Conservation (phyloP, 768 basidiomycete genomes). For the Lactarius vividus region DNA sequence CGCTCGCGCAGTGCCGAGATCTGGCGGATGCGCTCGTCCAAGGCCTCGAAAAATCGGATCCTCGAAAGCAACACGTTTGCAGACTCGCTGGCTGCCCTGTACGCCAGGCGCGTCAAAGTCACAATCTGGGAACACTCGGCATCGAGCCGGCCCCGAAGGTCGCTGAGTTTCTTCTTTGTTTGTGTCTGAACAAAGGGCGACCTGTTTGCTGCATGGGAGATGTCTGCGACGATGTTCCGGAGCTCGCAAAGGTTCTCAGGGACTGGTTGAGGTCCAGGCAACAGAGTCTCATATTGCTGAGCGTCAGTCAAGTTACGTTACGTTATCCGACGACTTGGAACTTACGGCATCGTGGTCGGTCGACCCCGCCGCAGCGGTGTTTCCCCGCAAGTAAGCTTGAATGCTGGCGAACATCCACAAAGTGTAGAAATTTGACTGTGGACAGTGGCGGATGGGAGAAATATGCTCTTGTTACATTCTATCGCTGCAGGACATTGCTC, state of each 20-base stretch:
- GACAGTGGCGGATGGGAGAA: background rate
- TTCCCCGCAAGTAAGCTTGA: background rate
- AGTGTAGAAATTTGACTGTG: background rate
- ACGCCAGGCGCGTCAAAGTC: constrained; percentile 2
- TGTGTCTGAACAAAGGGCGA: background rate
- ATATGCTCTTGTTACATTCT: background rate
- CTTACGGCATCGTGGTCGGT: background rate
- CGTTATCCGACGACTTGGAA: background rate
- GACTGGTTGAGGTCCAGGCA: constrained; percentile 3
- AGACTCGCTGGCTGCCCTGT: background rate
- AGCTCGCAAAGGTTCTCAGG: constrained; percentile 13
- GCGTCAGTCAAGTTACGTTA: background rate
- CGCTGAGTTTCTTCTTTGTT: constrained; percentile 2
- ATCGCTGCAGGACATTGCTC: background rate
- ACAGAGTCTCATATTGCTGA: background rate
- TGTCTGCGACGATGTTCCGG: background rate
- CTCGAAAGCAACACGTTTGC: constrained; percentile 12
- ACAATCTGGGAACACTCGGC: constrained; percentile 8
- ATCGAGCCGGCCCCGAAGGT: constrained; percentile 5
- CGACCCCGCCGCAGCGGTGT: background rate
- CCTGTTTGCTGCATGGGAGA: background rate
- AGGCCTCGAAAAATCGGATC: constrained; percentile 11
- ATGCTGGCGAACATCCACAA: background rate
- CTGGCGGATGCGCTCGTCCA: background rate
- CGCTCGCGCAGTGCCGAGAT: constrained; percentile 5